phyloP scores from a whole-genome alignment of 352 stramenopile genomes.

The Paralagenidium karlingii region DNA sequence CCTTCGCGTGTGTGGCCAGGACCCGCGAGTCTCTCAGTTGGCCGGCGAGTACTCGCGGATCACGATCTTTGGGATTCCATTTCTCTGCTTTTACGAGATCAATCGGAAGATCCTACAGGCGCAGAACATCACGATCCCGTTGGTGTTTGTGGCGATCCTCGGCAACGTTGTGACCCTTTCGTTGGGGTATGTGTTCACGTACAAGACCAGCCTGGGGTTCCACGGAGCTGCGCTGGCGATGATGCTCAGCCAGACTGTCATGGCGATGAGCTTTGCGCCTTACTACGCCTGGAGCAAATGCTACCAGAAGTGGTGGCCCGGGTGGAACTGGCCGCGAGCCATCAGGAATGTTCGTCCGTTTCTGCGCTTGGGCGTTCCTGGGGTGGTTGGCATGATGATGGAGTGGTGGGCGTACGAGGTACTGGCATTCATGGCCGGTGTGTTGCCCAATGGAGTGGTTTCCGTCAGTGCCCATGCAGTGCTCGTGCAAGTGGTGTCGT shows the following conservation, averaged over 20 bases:
- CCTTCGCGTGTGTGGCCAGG: conserved; percentile 50
- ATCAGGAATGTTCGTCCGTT: conserved; percentile 36
- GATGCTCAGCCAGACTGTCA: conserved; percentile 35
- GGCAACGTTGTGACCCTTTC: conserved; percentile 64
- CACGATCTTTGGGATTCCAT: conserved; percentile 58
- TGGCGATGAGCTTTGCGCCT: conserved; percentile 41
- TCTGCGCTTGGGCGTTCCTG: conserved; percentile 41
- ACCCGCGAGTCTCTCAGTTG: conserved; percentile 37
- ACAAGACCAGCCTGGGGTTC: conserved; percentile 62
- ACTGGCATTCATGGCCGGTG: conserved; percentile 51
- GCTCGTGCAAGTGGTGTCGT: conserved; percentile 49
- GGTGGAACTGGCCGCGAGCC: conserved; percentile 43
- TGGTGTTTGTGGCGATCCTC: conserved; percentile 63
- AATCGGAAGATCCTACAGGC: conserved; percentile 78
- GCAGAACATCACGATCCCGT: conserved; percentile 70
- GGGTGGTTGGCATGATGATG: conserved; percentile 48
- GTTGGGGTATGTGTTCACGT: conserved; percentile 70
- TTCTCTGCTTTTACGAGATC: conserved; percentile 77
- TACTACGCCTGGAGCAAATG: conserved; percentile 46
- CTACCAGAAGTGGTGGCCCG: conserved; percentile 42
- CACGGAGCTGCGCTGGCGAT: conserved; percentile 62
- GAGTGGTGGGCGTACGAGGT: conserved; percentile 73
- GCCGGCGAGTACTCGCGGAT: conserved; percentile 58
- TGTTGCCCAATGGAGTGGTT: conserved; percentile 43
- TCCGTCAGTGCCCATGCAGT: conserved; percentile 56